Percentiles rank a stretch among this genome's conserved stretches.
These are phyloP conservation scores for Sindora glabra DNA, from an alignment of 306 rosid species.

Conservation along the genomic window DNA sequence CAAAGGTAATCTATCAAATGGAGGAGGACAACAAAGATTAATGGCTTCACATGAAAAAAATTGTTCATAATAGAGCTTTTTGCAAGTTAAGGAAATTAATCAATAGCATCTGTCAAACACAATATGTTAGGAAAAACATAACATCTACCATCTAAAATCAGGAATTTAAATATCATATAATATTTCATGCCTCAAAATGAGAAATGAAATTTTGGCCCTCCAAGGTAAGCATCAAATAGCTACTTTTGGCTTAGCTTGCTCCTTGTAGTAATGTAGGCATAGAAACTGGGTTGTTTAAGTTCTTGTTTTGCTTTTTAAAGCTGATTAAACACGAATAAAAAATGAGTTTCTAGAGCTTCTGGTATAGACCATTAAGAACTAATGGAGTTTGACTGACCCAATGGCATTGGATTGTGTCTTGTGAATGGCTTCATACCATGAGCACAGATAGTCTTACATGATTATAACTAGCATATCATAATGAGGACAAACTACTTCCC, in stretches of 20 bases:
- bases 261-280: not conserved
- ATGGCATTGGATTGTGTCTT: no score
- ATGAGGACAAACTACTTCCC: no score
- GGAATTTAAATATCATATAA: not conserved
- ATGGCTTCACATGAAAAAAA: not conserved
- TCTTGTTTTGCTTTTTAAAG: not conserved
- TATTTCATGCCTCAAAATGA: not conserved
- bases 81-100: not conserved
- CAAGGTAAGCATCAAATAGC: not conserved
- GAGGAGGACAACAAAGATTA: not conserved
- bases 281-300: not conserved
- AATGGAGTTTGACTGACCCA: not conserved
- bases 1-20: not conserved
- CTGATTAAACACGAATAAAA: not conserved
- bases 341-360: not conserved
- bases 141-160: not conserved
- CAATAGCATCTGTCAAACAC: not conserved
- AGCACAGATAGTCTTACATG: no score
- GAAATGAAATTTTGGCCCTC: not conserved
- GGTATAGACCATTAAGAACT: not conserved
- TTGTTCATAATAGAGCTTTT: not conserved
- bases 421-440: no score
- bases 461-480: slow-evolving; percentile 1
- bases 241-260: not conserved
- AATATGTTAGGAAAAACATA: not conserved